Conservation (phyloP, 805 yeast genomes). For the Sungouiozyma intestinalis region DNA sequence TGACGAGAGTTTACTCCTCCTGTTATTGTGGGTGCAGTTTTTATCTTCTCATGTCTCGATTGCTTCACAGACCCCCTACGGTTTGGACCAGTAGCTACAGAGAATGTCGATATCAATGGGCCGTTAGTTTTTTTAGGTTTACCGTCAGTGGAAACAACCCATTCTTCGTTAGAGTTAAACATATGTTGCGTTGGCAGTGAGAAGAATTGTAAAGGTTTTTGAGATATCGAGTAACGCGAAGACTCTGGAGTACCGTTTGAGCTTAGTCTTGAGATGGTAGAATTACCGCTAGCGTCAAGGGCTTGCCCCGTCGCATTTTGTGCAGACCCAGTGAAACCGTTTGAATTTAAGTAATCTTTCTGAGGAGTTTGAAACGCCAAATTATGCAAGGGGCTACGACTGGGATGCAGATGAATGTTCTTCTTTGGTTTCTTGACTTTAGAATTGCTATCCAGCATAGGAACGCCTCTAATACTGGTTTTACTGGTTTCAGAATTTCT, state of each 20-base stretch:
- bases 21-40: neutral
- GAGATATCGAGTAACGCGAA: constrained; percentile 24
- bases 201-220: constrained; percentile 27
- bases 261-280: constrained; percentile 10
- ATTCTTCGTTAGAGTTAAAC: neutral
- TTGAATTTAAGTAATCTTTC: constrained; percentile 8
- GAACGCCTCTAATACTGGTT: neutral
- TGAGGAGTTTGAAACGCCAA: constrained; percentile 28
- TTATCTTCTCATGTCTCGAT: neutral
- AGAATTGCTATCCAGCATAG: constrained; percentile 2
- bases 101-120: neutral
- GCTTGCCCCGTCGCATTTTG: neutral
- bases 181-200: constrained; percentile 19
- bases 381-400: constrained; percentile 28
- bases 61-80: neutral
- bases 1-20: neutral
- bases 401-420: constrained; percentile 11
- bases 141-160: neutral
- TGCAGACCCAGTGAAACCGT: constrained; percentile 1
- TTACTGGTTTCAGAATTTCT: constrained; percentile 1
- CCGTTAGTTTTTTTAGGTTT: neutral
- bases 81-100: neutral
- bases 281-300: constrained; percentile 5
- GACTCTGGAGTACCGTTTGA: constrained; percentile 13
- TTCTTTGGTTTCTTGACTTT: constrained; percentile 5